Base-by-base conservation (phyloP, 805 yeast genomes). In the Candida oleophila region DNA sequence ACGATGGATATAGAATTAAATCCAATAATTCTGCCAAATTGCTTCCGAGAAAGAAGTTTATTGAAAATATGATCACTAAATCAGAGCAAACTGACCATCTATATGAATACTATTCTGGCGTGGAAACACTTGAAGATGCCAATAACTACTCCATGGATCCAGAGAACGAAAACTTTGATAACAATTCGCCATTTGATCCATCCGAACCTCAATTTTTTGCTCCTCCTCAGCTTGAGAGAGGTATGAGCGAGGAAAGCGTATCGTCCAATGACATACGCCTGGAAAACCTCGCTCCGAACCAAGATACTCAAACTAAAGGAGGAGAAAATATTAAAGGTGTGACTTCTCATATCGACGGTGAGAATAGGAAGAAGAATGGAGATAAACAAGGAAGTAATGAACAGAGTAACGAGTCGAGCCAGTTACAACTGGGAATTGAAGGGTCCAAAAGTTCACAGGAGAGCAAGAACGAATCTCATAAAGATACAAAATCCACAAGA, bases 171-270 rank as follows among this genome's bases (percentile, higher is more conserved):
- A 63, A 64, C 47, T 68, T 59, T 49, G 74, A 71, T 39, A 68
- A 67, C 43, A 77, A 71, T 25, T 82, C 84, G 4, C 73, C 74
- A n/a, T 88, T 89, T 62, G 89, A 90, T 62, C 97, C 97, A 0
- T 82, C 90, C 14, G 97, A 90, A 60, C 97, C 97, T 0, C 97
- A 90, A 58, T 89, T 79, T 59, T 90, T 90, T 65, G 85, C 91
- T 2, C 77, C 78, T 2, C 62, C 65, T 18, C 22, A 36, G 3
- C 37, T 56, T 20, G 54, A 68, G 57, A 44, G 52, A 51, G 8
- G 47, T 45, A 41, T 43, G 53, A 54, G 22, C 34, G 45, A 41
- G 21, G 48, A 41, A n/a, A 35, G 28, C n/a, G 45, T 9, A 16
- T 18, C 22, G 8, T 5, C 14, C 21, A 15, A 19, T 22, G 42